Base-by-base conservation (phyloP, 2,329 filamentous ascomycete genomes). In the Sporothrix protearum region DNA sequence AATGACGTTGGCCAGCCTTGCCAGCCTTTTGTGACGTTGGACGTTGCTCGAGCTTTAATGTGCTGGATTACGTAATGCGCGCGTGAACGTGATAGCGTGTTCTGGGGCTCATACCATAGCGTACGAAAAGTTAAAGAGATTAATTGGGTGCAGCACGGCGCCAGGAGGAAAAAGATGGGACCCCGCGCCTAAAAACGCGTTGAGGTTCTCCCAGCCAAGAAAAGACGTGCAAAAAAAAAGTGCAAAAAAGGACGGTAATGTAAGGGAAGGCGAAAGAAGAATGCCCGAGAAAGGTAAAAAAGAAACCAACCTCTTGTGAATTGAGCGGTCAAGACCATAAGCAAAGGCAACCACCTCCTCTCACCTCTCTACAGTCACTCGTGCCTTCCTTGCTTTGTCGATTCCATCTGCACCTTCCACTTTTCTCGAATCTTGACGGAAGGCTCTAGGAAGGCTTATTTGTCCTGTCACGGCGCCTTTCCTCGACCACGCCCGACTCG, bases 31-130 rank as follows among this genome's bases (percentile, higher is more conserved):
- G 28, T 22, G 14, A 7, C 16, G 64, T 39, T 28, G 47, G 25
- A 8, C 30, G n/a, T 53, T 39, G 33, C 30, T 49, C 16, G 19
- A 36, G 45, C 16, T 19, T 25, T 5, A 36, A 33, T 33, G 6
- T 33, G 25, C 12, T 16, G 19, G 68, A 6, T 64, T 69, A 61
- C 53, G 19, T 69, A 69, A 70, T 59, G 45, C 73, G 70, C 33
- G 68, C 68, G 53, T 47, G 39, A 69, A 75, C 74, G 73, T 75
- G 74, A 74, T 74, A 73, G 74, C 74, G 74, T 75, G 74, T 75
- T 75, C 67, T 25, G 30, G 30, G 14, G 19, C 19, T 6, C 16
- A 30, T 28, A 19, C 36, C 36, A 39, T 49, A 63, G 14, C 7
- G 39, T 45, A 45, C 39, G 8, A 47, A 47, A 70, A n/a, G 67